Base-by-base conservation (phyloP, 106 monocot species). In the Platanthera zijinensis region DNA sequence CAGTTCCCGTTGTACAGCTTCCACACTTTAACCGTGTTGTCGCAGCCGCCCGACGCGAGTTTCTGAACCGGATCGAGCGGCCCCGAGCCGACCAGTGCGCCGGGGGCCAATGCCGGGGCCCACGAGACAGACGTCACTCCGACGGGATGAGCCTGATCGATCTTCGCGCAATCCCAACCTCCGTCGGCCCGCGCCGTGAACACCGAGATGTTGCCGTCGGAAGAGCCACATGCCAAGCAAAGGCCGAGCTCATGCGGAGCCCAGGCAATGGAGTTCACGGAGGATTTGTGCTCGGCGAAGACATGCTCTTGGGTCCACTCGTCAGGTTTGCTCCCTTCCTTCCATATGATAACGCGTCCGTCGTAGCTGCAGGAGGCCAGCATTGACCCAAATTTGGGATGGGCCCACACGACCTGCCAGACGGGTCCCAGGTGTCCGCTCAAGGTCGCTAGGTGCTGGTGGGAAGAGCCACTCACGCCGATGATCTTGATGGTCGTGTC, bases 231-330 rank as follows among this genome's bases (percentile, higher is more conserved):
- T 1, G 82, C 77, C 1, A 82, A 32, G 52, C 61, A 77, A 5
- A 82, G 82, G 32, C 82, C 82, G 17, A 82, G 71, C 72, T 82
- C 82, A 14, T 82, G 76, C 0, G 82, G 82, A 11, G 82, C 82
- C 77, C 76, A 82, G 2, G 82, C 76, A 13, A 82, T 73, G 30
- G 82, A 77, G 18, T 82, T 82, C 17, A 82, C 82, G 0, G 82
- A 82, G 18, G 82, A 82, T 19, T 76, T 82, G 61, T 82, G 82
- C 17, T 82, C 82, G 50, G 66, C 48, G 50, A 75, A 75, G 1
- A 75, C 53, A n/a, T 75, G 74, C 1, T 52, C 18, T 22, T 80
- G 80, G 18, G 52, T 46, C 80, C 80, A 80, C 15, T 74, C 74
- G 3, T 74, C 68, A 9, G 75, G 53, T 17, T 80, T 68, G 75